Conservation (phyloP, 2,329 filamentous ascomycete species). For the Pezicula carpinea region DNA sequence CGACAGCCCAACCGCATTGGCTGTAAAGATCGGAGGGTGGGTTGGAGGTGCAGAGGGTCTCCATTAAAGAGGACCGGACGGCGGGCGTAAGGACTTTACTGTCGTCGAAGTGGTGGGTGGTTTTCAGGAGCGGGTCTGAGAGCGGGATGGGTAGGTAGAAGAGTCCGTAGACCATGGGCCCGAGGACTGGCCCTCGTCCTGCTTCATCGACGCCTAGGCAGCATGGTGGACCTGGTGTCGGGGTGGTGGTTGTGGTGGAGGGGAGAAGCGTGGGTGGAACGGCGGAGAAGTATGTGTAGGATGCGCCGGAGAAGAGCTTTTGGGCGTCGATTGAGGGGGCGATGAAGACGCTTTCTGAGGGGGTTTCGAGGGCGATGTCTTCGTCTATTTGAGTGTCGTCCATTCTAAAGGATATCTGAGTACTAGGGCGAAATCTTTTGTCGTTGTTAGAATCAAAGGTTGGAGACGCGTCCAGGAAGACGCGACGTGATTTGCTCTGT, state of each 20-base stretch:
- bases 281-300: slow-evolving; percentile 68
- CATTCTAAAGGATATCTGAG: slow-evolving; percentile 23
- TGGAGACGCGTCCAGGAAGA: not conserved
- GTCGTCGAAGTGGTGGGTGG: slow-evolving; percentile 85
- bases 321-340: slow-evolving; percentile 63
- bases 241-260: slow-evolving; percentile 19
- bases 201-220: slow-evolving; percentile 91
- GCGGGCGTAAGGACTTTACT: slow-evolving; percentile 82
- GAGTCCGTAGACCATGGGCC: slow-evolving; percentile 68
- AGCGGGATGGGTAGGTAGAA: slow-evolving; percentile 71
- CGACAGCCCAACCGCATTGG: slow-evolving; percentile 79
- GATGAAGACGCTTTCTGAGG: slow-evolving; percentile 45
- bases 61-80: slow-evolving; percentile 70
- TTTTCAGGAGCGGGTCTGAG: slow-evolving; percentile 68
- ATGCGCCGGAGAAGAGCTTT: slow-evolving; percentile 56
- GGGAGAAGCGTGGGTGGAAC: slow-evolving; percentile 57
- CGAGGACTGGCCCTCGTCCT: slow-evolving; percentile 88
- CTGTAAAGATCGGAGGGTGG: slow-evolving; percentile 51
- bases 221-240: slow-evolving; percentile 50
- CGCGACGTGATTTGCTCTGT: not conserved
- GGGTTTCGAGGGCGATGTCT: slow-evolving; percentile 29
- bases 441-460: not conserved
- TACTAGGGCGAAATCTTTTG: not conserved
- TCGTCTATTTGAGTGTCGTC: slow-evolving; percentile 28
- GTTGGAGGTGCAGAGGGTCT: slow-evolving; percentile 58